Base-by-base conservation (phyloP, 2,329 filamentous ascomycete genomes). In the Trichoderma cornu-damae region DNA sequence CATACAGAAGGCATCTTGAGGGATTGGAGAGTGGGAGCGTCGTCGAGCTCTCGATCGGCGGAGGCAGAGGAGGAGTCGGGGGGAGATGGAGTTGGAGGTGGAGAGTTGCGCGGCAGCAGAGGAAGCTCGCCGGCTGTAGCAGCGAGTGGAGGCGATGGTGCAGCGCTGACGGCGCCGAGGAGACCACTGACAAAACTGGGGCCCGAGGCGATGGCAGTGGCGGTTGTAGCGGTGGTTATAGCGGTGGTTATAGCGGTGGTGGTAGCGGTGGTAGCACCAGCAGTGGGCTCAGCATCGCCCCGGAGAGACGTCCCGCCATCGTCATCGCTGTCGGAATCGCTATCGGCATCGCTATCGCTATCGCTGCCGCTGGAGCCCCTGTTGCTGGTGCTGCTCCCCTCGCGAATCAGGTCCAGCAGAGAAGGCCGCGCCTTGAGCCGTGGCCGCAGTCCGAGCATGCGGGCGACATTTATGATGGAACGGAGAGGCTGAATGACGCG, bases 1-100 rank as follows among this genome's bases (percentile, higher is more conserved):
- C 79, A 75, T 79, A 83, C 80, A 67, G 79, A 75, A 74, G 79
- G 75, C 80, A 83, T 83, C 65, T 73, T 79, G 74, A 69, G 67
- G 67, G 71, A 66, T 64, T 65, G 61, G 60, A 65, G 60, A 61
- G 62, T 61, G 51, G 66, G 62, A 58, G 64, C 61, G 61, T 64
- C 57, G 61, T 66, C 63, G 48, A 63, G 62, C 55, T 66, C 64
- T 61, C 63, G 64, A 51, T 64, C 63, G 40, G 61, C 22, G 24
- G 42, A 18, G 18, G 32, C 14, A 16, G 52, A 35, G 24, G 42
- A 46, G 12, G 66, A 61, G 70, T 65, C 63, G 62, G 67, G 65
- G 70, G 67, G 61, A 62, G 66, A 61, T 62, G 66, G 64, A 64
- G 72, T 66, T 69, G 68, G 66, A 65, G 70, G 69, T 69, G 72